These are phyloP conservation scores for Rauvolfia tetraphylla DNA, from an alignment of 257 asterid genomes.

Conservation along the genomic window DNA sequence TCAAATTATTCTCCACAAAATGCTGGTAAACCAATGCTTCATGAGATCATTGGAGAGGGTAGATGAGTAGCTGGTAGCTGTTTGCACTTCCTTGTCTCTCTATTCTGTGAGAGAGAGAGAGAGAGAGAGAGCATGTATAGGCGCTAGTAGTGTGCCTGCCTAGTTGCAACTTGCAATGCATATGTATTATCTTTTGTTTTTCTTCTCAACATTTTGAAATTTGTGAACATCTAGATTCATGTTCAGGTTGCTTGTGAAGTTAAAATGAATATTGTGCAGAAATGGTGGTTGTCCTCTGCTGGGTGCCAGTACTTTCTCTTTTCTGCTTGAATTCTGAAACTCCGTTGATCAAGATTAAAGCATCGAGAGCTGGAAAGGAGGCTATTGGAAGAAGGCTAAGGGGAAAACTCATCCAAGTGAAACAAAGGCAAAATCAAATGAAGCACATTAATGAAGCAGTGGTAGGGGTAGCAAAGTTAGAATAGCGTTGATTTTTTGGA, in stretches of 20 bases:
- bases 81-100: background rate
- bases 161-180: background rate
- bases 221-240: background rate
- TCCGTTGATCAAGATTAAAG: background rate
- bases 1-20: background rate
- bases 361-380: background rate
- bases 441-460: background rate
- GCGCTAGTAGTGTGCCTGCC: background rate
- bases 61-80: slow-evolving; percentile 5
- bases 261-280: background rate
- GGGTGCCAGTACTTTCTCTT: background rate
- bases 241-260: background rate
- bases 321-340: background rate
- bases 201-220: background rate
- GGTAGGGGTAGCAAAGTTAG: background rate
- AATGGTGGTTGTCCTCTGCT: background rate
- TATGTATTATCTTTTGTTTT: background rate
- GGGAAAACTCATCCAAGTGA: background rate
- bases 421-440: background rate
- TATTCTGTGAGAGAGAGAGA: background rate
- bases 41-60: slow-evolving; percentile 16
- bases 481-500: background rate
- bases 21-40: slow-evolving; percentile 2
- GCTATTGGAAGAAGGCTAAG: background rate
- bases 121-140: background rate